Base-by-base conservation (phyloP, 2,329 filamentous ascomycete genomes). In the Helicocarpus griseus region DNA sequence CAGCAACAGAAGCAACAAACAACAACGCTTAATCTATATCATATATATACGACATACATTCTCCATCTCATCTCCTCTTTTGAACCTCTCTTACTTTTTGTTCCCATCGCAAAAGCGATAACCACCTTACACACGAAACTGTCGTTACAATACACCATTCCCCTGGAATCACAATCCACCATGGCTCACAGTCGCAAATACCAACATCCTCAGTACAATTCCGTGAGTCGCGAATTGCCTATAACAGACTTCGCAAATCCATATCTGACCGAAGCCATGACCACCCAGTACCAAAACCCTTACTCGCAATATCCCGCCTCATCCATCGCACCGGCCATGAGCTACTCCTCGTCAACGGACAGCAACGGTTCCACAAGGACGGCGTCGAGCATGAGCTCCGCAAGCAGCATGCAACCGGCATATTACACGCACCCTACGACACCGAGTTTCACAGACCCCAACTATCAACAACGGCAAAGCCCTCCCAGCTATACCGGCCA, bases 251-350 rank as follows among this genome's bases (percentile, higher is more conserved):
- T 33, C 26, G 13, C 24, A 48, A 48, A 29, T 26, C 46, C 46
- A 48, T 26, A 48, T 39, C 46, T 48, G 46, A 48, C 46, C 28
- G 17, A 46, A 48, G n/a, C 35, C 46, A 9, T 48, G 26, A 40
- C 13, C 9, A 6, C 46, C 22, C 46, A 48, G 46, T 35, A 28
- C 26, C 48, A 43, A 8, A 46, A 11, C 17, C 17, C 36, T 31
- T 24, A 33, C 46, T 21, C 44, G 33, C 47, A 26, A 46, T 35
- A 40, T 50, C 48, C 49, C 46, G 43, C 19, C 38, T 45, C 29
- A 45, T 44, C 52, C n/a, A 38, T 45, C 9, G 56, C 56, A 35
- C 56, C 53, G 9, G 49, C 56, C n/a, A 58, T 58, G 56, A 53
- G 31, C 35, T 54, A 55, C 41, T 58, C 56, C 17, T 48, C 33